Evolutionary conservation across 73 alveolate species (phyloP).

Genomic region (Effrenium voratum): DNA sequence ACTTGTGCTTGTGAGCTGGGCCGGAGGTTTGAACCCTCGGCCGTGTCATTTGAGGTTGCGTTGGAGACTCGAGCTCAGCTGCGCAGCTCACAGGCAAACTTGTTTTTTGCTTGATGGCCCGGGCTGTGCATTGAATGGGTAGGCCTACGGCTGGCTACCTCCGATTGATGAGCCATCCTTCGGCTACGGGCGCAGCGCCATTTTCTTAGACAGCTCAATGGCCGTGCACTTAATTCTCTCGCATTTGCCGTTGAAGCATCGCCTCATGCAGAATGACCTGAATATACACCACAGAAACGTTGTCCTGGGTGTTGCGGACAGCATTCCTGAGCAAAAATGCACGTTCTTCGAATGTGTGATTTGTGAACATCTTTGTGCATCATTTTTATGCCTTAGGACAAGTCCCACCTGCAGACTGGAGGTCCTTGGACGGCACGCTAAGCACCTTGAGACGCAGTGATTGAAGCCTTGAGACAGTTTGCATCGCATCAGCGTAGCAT

Average conservation of each 20-base stretch:
- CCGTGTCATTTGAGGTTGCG: too few relatives aligned
- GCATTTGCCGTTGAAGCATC: too few relatives aligned
- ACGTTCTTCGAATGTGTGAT: neutral
- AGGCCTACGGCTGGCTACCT: slow-evolving; percentile 71
- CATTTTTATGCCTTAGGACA: neutral
- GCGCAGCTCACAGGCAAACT: slow-evolving; percentile 45
- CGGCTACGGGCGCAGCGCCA: slow-evolving; percentile 48
- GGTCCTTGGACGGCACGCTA: slow-evolving; percentile 87
- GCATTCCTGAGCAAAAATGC: neutral
- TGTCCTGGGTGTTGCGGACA: too few relatives aligned
- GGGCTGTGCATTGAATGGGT: neutral
- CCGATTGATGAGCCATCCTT: slow-evolving; percentile 57
- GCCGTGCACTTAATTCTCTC: neutral
- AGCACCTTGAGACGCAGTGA: neutral
- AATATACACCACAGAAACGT: too few relatives aligned
- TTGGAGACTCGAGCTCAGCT: slow-evolving; percentile 38
- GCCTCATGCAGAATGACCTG: too few relatives aligned
- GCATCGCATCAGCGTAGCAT: too few relatives aligned
- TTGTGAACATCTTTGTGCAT: neutral
- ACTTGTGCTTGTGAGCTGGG: too few relatives aligned
- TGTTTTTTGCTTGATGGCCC: neutral
- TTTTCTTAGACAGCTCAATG: slow-evolving; percentile 69
- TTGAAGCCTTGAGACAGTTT: neutral
- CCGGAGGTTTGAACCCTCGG: too few relatives aligned
- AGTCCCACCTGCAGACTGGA: slow-evolving; percentile 49